A percentile compares a stretch with the other conserved stretches of the same genome.
phyloP scores from a whole-genome alignment of 495 filamentous ascomycete genomes.

The Hyphodiscus hymeniophilus region DNA sequence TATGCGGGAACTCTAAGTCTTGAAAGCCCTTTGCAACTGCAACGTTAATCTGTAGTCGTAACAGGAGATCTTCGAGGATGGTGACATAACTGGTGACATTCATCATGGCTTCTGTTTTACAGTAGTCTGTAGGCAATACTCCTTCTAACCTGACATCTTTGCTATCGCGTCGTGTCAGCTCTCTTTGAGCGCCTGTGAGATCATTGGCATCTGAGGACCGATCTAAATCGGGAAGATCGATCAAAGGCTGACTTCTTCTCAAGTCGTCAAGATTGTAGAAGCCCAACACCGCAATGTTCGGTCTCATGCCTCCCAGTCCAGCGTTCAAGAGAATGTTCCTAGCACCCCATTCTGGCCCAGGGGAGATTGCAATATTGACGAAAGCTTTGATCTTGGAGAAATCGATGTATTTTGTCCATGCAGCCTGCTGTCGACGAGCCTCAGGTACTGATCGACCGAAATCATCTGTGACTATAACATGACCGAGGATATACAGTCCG shows the following conservation, averaged over 20 bases:
- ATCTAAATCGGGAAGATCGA: slow-evolving; percentile 28
- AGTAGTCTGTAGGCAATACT: slow-evolving; percentile 51
- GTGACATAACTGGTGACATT: slow-evolving; percentile 65
- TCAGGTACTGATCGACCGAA: slow-evolving; percentile 72
- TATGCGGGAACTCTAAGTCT: slow-evolving; percentile 58
- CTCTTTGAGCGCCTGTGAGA: slow-evolving; percentile 14
- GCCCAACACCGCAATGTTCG: slow-evolving; percentile 74
- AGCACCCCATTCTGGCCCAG: slow-evolving; percentile 76
- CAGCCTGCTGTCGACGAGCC: slow-evolving; percentile 68
- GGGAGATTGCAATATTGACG: slow-evolving; percentile 75
- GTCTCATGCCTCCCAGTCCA: slow-evolving; percentile 83
- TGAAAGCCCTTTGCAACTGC: slow-evolving; percentile 81
- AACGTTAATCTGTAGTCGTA: slow-evolving; percentile 76
- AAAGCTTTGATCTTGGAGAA: slow-evolving; percentile 86
- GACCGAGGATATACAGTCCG: slow-evolving; percentile 73
- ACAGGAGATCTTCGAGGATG: slow-evolving; percentile 71
- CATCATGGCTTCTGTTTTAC: slow-evolving; percentile 53
- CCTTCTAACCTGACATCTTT: slow-evolving; percentile 22
- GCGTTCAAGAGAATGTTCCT: slow-evolving; percentile 75
- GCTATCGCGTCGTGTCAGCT: slow-evolving; percentile 32
- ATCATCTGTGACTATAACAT: slow-evolving; percentile 79
- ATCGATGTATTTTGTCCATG: slow-evolving; percentile 82
- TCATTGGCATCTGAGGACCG: slow-evolving; percentile 16
- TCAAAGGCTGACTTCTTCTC: slow-evolving; percentile 19
- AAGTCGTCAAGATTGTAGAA: slow-evolving; percentile 71